A percentile compares a stretch with the other conserved stretches of the same genome.
These are phyloP conservation scores for Aspergillus saccharolyticus DNA, from an alignment of 495 filamentous ascomycete species.

Conservation along the genomic window DNA sequence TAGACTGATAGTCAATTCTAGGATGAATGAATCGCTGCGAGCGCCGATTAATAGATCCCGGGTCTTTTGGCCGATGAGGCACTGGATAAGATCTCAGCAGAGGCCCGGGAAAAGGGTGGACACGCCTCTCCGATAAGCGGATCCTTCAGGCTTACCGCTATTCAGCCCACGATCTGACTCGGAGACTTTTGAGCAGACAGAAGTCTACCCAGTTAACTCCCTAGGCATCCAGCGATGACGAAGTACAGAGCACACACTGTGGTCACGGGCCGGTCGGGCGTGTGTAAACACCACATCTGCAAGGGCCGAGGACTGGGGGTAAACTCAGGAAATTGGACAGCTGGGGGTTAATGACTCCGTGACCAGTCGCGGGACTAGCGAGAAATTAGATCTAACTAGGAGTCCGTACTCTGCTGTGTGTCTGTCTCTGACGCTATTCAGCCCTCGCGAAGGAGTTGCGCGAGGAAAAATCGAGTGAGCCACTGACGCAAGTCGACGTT, in stretches of 20 bases:
- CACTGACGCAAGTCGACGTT: background rate
- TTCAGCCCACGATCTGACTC: background rate
- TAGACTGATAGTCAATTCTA: too few relatives aligned
- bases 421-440: background rate
- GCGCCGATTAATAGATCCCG: too few relatives aligned
- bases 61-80: too few relatives aligned
- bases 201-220: too few relatives aligned
- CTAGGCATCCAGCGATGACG: background rate
- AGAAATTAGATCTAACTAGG: background rate
- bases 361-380: background rate
- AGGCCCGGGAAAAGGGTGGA: too few relatives aligned
- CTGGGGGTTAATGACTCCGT: background rate
- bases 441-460: background rate
- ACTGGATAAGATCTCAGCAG: too few relatives aligned
- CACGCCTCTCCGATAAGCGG: background rate
- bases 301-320: background rate
- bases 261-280: background rate
- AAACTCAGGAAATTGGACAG: background rate
- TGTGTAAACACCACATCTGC: background rate
- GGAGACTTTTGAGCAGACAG: background rate
- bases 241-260: background rate
- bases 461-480: background rate
- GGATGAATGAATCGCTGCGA: too few relatives aligned
- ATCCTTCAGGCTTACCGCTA: background rate
- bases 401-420: too few relatives aligned